phyloP scores from a whole-genome alignment of 345 rosid species.

The Brassica napus region DNA sequence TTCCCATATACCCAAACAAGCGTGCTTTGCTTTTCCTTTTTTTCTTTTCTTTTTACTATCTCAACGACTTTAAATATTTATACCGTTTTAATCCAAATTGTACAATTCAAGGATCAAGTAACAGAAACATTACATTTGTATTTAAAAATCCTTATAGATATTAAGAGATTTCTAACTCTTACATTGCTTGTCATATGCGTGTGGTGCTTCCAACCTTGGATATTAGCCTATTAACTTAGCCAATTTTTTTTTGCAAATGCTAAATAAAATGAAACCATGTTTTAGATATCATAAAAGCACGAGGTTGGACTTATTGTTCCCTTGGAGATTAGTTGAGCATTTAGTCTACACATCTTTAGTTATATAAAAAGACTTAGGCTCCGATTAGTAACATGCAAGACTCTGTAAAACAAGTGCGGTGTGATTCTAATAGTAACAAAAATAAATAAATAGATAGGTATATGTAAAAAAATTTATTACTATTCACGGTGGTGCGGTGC shows the following conservation, averaged over 20 bases:
- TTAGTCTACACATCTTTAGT: background rate
- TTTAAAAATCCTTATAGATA: background rate
- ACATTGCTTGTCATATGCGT: conserved; percentile 1
- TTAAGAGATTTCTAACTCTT: background rate
- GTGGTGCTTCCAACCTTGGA: conserved; percentile 8
- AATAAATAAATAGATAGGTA: too few relatives aligned
- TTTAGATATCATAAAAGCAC: background rate
- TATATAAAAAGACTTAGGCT: background rate
- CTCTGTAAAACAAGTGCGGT: too few relatives aligned
- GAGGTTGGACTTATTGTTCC: background rate
- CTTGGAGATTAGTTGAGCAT: background rate
- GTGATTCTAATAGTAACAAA: too few relatives aligned
- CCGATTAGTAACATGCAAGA: too few relatives aligned
- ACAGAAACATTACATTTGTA: background rate
- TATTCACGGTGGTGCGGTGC: too few relatives aligned
- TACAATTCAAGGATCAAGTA: background rate
- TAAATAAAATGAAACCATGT: background rate
- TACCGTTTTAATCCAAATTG: background rate
- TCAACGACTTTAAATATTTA: background rate
- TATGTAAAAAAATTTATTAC: too few relatives aligned
- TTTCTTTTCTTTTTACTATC: background rate
- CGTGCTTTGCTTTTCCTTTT: conserved; percentile 32
- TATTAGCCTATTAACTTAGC: background rate
- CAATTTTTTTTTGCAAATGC: background rate
- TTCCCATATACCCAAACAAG: conserved; percentile 34